Evolutionary conservation across 2,329 filamentous ascomycete genomes (phyloP).

Genomic region (Hypocrella siamensis): DNA sequence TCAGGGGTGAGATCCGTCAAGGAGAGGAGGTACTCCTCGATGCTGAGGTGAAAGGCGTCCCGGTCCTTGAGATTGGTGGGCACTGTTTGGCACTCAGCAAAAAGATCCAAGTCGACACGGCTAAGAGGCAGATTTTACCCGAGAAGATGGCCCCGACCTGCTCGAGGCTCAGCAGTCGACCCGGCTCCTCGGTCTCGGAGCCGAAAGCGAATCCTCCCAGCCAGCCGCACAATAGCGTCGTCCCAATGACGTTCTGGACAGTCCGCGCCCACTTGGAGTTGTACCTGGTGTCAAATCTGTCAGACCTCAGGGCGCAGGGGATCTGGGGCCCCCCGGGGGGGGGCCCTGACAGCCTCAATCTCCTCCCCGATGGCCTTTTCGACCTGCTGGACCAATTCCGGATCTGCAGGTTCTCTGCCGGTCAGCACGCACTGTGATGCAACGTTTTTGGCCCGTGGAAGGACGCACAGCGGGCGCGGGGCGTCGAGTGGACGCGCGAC

Average conservation of each 20-base stretch:
- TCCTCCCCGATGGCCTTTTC: slow-evolving; percentile 59
- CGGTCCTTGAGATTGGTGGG: slow-evolving; percentile 81
- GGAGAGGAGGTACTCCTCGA: slow-evolving; percentile 90
- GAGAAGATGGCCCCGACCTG: slow-evolving; percentile 67
- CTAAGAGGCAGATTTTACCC: slow-evolving; percentile 28
- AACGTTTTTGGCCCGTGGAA: not conserved
- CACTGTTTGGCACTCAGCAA: slow-evolving; percentile 31
- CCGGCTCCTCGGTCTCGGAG: slow-evolving; percentile 32
- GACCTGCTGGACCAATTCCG: slow-evolving; percentile 51
- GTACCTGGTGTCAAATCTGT: slow-evolving; percentile 32
- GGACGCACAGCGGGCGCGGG: slow-evolving; percentile 38
- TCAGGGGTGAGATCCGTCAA: slow-evolving; percentile 82
- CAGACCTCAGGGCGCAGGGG: slow-evolving; percentile 58
- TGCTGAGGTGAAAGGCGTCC: slow-evolving; percentile 87
- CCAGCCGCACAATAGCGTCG: slow-evolving; percentile 50
- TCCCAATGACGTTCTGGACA: slow-evolving; percentile 61
- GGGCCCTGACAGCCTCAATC: slow-evolving; percentile 51
- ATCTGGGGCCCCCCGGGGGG: slow-evolving; percentile 60
- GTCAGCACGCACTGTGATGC: not conserved
- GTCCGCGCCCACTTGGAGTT: slow-evolving; percentile 75
- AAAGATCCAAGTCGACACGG: not conserved
- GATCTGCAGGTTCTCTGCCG: slow-evolving; percentile 25
- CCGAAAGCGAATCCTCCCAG: slow-evolving; percentile 51
- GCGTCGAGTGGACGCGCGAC: slow-evolving; percentile 79
- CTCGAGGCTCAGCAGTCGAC: slow-evolving; percentile 69